Conservation (phyloP, 75 land plant species). For the Adiantum capillusveneris region DNA sequence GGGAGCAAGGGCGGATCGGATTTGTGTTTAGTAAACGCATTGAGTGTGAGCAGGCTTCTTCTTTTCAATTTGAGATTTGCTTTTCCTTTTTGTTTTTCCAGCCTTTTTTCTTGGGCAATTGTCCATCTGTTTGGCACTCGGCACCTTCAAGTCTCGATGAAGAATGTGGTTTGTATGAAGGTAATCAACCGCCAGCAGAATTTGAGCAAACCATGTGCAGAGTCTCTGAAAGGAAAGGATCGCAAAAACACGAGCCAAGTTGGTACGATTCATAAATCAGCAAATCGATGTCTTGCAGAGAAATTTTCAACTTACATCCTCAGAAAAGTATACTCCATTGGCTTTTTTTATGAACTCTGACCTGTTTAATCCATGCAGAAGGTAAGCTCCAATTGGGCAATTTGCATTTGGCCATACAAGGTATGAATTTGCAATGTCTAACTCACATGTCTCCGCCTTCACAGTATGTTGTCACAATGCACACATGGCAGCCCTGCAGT, state of each 20-base stretch:
- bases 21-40: too few species aligned
- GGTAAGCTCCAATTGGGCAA: too few species aligned
- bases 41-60: too few species aligned
- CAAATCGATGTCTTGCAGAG: too few species aligned
- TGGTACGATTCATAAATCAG: too few species aligned
- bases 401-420: neutral
- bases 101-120: neutral
- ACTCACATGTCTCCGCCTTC: conserved; percentile 99
- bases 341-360: conserved; percentile 82
- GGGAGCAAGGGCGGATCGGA: too few species aligned
- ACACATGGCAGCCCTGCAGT: conserved; percentile 93
- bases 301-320: conserved; percentile 52
- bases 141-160: conserved; percentile 84
- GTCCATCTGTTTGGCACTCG: neutral
- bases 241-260: too few species aligned
- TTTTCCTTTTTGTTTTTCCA: too few species aligned
- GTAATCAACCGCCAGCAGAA: conserved; percentile 72
- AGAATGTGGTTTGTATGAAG: conserved; percentile 74
- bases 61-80: too few species aligned
- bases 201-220: conserved; percentile 55
- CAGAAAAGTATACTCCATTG: conserved; percentile 71
- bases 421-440: neutral
- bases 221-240: conserved; percentile 44
- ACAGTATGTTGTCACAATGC: conserved; percentile 98
- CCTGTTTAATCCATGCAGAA: conserved; percentile 29